Conservation (phyloP, 495 filamentous ascomycete genomes). For the Neurospora sp. region DNA sequence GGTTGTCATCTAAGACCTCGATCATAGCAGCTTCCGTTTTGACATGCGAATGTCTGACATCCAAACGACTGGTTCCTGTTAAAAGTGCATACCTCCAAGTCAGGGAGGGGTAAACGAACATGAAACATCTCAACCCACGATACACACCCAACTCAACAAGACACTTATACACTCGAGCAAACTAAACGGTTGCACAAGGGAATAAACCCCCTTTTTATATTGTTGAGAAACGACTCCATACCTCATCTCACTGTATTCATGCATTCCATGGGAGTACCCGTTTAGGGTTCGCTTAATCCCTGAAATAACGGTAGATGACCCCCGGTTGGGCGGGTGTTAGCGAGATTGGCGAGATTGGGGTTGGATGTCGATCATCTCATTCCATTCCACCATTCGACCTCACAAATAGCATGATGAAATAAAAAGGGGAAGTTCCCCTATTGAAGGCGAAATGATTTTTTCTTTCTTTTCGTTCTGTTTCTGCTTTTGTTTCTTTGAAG, state of each 20-base stretch:
- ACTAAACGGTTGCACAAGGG: not conserved
- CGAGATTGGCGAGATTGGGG: not conserved
- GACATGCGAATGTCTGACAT: not conserved
- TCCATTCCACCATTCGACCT: not conserved
- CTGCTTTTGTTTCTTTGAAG: not conserved
- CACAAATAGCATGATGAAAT: not conserved
- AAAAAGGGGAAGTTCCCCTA: not conserved
- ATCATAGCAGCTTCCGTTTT: not conserved
- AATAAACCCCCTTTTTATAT: not conserved
- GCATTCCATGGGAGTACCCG: not conserved
- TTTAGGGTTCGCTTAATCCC: not conserved
- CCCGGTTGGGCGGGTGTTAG: not conserved
- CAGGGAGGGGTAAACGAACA: too few relatives aligned
- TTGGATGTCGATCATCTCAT: not conserved
- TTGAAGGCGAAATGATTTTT: not conserved
- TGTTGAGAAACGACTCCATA: not conserved
- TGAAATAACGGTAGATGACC: not conserved
- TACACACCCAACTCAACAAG: not conserved
- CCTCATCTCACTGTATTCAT: not conserved
- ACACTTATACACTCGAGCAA: not conserved
- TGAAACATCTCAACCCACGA: not conserved
- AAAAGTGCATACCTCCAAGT: not conserved
- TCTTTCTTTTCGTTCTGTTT: not conserved
- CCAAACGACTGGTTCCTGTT: not conserved
- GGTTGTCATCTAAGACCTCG: not conserved